These are phyloP conservation scores for Dictyostelium brefeldianum DNA, from an alignment of 78 protist genomes.

Conservation along the genomic window DNA sequence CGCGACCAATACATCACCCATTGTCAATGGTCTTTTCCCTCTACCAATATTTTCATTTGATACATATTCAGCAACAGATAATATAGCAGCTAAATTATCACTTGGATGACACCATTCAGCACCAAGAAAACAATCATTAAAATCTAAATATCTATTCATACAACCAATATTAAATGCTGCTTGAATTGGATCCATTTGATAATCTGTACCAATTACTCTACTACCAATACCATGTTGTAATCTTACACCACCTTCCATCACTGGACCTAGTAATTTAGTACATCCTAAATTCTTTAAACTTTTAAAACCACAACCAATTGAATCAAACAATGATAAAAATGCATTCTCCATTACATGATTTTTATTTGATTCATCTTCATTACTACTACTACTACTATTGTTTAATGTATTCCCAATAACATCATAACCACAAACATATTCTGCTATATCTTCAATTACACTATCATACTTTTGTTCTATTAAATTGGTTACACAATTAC, in stretches of 20 bases:
- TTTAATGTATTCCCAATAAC: background rate
- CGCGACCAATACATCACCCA: slow-evolving; percentile 62
- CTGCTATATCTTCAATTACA: slow-evolving; percentile 66
- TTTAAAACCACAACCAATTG: slow-evolving; percentile 83
- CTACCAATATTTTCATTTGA: background rate
- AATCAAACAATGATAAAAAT: slow-evolving; percentile 45
- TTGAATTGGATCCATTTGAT: slow-evolving; percentile 71
- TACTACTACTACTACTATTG: background rate
- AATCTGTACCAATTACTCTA: slow-evolving; percentile 84
- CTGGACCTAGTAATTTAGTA: slow-evolving; percentile 83
- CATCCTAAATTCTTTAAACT: slow-evolving; percentile 56
- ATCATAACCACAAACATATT: slow-evolving; percentile 40
- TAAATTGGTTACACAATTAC: no score
- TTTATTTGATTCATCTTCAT: background rate
- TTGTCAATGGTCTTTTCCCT: slow-evolving; percentile 35
- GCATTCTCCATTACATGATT: slow-evolving; percentile 44
- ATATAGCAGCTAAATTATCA: slow-evolving; percentile 73
- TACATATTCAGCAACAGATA: slow-evolving; percentile 57
- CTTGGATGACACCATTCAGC: slow-evolving; percentile 87
- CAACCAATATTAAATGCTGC: slow-evolving; percentile 85
- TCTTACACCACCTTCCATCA: slow-evolving; percentile 41
- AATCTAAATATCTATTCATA: slow-evolving; percentile 83
- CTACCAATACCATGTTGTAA: slow-evolving; percentile 24
- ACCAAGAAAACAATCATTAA: slow-evolving; percentile 83
- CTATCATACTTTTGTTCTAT: slow-evolving; percentile 57